Conservation (phyloP, 2,329 filamentous ascomycete species). For the Beauveria varroae region DNA sequence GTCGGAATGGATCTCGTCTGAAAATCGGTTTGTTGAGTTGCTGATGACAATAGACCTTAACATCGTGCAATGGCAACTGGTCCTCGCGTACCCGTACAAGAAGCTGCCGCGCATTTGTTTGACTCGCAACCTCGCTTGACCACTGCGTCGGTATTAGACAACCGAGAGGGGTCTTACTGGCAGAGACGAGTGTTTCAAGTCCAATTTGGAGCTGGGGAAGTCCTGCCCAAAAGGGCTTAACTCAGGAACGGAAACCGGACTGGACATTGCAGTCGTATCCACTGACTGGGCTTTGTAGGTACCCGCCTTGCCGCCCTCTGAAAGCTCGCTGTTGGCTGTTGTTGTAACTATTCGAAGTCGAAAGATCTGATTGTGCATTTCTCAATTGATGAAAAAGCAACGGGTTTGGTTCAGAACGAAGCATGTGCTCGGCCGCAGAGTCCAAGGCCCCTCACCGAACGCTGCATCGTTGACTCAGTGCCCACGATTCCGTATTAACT, state of each 20-base stretch:
- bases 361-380: too few relatives aligned
- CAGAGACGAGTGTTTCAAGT: slow-evolving; percentile 12
- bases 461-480: too few relatives aligned
- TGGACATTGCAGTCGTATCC: background rate
- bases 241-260: slow-evolving; percentile 1
- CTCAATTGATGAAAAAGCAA: too few relatives aligned
- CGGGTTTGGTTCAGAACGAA: too few relatives aligned
- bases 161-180: background rate
- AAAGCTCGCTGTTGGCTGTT: background rate
- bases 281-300: background rate
- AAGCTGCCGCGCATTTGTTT: background rate
- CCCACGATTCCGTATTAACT: background rate
- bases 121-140: slow-evolving; percentile 5
- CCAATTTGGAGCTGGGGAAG: slow-evolving; percentile 12
- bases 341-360: background rate
- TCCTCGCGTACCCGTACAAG: background rate
- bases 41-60: background rate
- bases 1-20: too few relatives aligned
- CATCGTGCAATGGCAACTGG: background rate
- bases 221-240: slow-evolving; percentile 10
- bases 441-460: too few relatives aligned
- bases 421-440: too few relatives aligned
- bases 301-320: background rate
- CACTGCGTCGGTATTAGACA: slow-evolving; percentile 10
- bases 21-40: background rate